A percentile compares a stretch with the other conserved stretches of the same genome.
These are phyloP conservation scores for Tetracentron sinense DNA, from an alignment of 164 flowering plant species.

Conservation along the genomic window DNA sequence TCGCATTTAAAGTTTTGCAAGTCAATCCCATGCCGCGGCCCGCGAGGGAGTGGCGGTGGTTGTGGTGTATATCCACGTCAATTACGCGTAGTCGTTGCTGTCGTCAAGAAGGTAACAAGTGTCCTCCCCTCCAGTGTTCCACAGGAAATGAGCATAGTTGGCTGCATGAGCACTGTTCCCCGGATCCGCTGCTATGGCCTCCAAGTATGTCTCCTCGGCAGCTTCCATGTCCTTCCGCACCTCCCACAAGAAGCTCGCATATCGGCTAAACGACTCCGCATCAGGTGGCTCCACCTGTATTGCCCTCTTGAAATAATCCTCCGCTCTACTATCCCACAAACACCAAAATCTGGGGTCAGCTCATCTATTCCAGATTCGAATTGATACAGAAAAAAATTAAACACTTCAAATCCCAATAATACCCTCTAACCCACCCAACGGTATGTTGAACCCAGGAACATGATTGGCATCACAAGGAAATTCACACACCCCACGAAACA, in stretches of 20 bases:
- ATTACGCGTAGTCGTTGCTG: not conserved
- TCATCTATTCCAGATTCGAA: too few species aligned
- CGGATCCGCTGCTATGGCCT: constrained; percentile 80
- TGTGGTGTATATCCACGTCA: not conserved
- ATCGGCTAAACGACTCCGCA: constrained; percentile 66
- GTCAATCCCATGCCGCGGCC: too few species aligned
- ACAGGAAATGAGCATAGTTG: constrained; percentile 80
- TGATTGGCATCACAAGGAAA: too few species aligned
- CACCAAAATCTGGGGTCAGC: too few species aligned
- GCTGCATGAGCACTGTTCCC: constrained; percentile 56
- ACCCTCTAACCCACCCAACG: too few species aligned
- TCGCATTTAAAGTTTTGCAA: too few species aligned
- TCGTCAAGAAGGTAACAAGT: constrained; percentile 69
- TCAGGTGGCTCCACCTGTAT: constrained; percentile 48
- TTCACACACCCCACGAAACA: too few species aligned
- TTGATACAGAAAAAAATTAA: not conserved
- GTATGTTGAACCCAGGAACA: too few species aligned
- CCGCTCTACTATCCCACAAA: constrained; percentile 60
- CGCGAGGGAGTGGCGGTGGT: too few species aligned
- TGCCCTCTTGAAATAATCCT: constrained; percentile 80
- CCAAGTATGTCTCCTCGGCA: constrained; percentile 78
- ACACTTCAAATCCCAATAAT: too few species aligned
- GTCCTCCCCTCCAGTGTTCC: constrained; percentile 90
- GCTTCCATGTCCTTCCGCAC: constrained; percentile 64
- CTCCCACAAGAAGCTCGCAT: constrained; percentile 75